Evolutionary conservation across 2,329 filamentous ascomycete genomes (phyloP), one percentile per base, ranked within the genome.

Genomic region (Aureobasidium sp.): DNA sequence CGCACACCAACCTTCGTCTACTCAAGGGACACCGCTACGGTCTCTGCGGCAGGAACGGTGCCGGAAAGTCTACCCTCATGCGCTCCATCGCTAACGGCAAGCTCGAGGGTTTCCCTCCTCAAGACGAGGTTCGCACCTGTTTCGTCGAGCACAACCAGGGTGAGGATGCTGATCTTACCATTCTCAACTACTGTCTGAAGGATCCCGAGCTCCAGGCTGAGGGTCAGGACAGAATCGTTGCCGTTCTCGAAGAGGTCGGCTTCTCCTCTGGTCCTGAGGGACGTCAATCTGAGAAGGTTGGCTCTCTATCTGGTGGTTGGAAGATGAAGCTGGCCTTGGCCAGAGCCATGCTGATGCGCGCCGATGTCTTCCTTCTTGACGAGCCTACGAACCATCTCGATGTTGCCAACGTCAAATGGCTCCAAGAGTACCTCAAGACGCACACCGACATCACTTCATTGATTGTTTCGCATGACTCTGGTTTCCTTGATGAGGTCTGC

Each of bases 121-220:
- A 93, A 68, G 90, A 96, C 60, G 85, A 90, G 56, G 83, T 98
- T 63, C 86, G 88, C 63, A 97, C 91, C 10, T 97, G 91, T 73
- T 98, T 97, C 66, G 93, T 98, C 38, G 93, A 98, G 76, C 93
- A 98, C 77, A 97, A 97, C 74, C 91, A 98, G 73, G 93, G 93
- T 53, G 93, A 97, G 70, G 91, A 96, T 71, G 91, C 93, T 30
- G 90, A 97, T 58, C 86, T 97, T 57, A 96, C 84, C 72, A 97
- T 98, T 64, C 78, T 97, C 16, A 87, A 97, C 55, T 98, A 94
- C 67, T 87, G 95, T 60, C 77, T 83, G 58, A 94, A 94, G 71
- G 91, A 97, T 64, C 89, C 90, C 2, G 84, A 86, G 56, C 88
- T 97, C 59, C 85, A 84, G 49, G 80, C 83, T 25, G 85, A 90